Evolutionary conservation across 2,329 filamentous ascomycete genomes (phyloP), one percentile per base, ranked within the genome.

Genomic region (Penicillium expansum): DNA sequence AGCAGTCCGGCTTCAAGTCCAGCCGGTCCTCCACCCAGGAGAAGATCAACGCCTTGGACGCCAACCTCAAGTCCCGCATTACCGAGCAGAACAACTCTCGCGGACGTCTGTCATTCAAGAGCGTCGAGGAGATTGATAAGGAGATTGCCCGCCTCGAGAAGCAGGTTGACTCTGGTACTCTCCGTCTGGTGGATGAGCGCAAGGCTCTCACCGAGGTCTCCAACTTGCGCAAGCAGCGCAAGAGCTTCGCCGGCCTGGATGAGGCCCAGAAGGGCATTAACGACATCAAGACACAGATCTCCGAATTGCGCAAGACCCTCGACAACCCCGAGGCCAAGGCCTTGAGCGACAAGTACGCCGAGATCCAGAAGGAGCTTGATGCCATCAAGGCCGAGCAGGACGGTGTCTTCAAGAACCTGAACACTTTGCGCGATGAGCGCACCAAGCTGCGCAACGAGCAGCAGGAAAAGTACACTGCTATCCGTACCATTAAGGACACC

Each of bases 121-220:
- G 82, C 67, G 84, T 86, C 53, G 92, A 96, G 56, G 94, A 97
- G 62, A 80, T 99, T 63, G 91, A 97, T 74, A 82, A 83, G 62
- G 86, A 94, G 76, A 94, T 97, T 67, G 83, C 85, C 58, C 82
- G 82, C 51, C 86, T 97, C 52, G 90, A 96, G 65, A 88, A 88
- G 76, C 85, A 93, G 74, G 92, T 97, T 67, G 90, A 96, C 74
- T 84, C 86, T 35, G 93, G 93, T 63, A 89, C 84, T 74, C 92
- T 99, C 89, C 96, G 92, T 79, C 81, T 99, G 50, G 94, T 97
- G 11, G 94, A 99, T 68, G 94, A 97, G 85, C 95, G 91, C 83
- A 97, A 97, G 84, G 87, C 91, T 9, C 82, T 97, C 20, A 79
- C 84, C 49, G 91, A 97, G 69, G 88, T 96, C 67, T 90, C 89